Percentiles rank a stretch among this genome's conserved stretches.
Conservation (phyloP, 2,329 filamentous ascomycete genomes). For the Calonectria fujianensis region DNA sequence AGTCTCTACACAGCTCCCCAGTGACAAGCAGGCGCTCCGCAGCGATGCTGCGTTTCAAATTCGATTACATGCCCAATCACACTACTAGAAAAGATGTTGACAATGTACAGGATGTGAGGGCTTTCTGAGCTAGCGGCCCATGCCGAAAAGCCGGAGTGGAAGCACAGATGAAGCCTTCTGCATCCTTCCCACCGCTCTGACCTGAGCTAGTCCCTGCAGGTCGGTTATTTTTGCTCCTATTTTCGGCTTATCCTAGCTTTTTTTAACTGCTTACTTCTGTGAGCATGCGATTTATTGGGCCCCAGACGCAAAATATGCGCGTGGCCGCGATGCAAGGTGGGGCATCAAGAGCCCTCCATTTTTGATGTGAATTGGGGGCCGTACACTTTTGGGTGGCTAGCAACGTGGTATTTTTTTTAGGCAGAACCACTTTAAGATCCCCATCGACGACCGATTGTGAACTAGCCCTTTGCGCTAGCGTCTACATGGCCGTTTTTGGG, state of each 20-base stretch:
- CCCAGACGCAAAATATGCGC: too few relatives aligned
- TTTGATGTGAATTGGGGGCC: not conserved
- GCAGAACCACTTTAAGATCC: not conserved
- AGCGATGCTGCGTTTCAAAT: too few relatives aligned
- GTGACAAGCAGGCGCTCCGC: too few relatives aligned
- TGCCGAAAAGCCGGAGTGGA: not conserved
- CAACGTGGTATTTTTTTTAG: not conserved
- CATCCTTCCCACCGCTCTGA: not conserved
- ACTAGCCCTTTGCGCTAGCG: not conserved
- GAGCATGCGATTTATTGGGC: not conserved
- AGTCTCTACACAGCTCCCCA: too few relatives aligned
- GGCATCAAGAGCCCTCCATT: not conserved
- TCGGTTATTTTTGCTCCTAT: not conserved
- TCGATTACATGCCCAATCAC: too few relatives aligned
- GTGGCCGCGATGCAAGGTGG: not conserved
- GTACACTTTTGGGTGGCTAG: not conserved
- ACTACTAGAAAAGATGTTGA: not conserved
- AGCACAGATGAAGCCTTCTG: not conserved
- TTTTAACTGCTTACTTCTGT: not conserved
- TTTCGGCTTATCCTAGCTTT: not conserved
- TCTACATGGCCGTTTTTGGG: not conserved
- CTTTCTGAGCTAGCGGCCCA: not conserved
- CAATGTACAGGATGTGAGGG: not conserved
- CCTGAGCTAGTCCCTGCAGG: constrained; percentile 10
- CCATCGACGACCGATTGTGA: not conserved